A percentile compares a stretch with the other conserved stretches of the same genome.
Conservation (phyloP, 2,329 filamentous ascomycete genomes). For the Annulohypoxylon truncatum region DNA sequence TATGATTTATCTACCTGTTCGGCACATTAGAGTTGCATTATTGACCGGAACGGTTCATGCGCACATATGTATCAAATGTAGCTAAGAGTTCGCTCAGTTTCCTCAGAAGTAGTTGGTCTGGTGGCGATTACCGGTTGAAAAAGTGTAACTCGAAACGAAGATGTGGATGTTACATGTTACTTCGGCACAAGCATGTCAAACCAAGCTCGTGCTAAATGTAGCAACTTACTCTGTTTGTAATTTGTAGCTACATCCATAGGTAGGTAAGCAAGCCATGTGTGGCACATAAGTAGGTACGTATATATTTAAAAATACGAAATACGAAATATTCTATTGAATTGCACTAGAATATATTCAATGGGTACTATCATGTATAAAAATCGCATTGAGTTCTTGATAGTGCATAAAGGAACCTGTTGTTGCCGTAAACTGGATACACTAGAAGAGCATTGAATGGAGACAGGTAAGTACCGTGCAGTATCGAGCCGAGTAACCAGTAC, state of each 20-base stretch:
- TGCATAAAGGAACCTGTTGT: conserved; percentile 1
- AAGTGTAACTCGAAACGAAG: conserved; percentile 9
- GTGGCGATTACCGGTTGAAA: conserved; percentile 18
- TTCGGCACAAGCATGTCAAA: conserved; percentile 11
- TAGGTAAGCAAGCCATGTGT: neutral
- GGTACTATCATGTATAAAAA: neutral
- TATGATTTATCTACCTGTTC: conserved; percentile 21
- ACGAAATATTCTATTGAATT: neutral
- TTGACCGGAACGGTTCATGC: conserved; percentile 14
- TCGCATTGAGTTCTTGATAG: conserved; percentile 12
- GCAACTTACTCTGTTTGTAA: neutral
- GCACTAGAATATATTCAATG: neutral
- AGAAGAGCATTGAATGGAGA: neutral
- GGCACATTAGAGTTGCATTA: conserved; percentile 20
- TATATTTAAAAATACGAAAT: neutral
- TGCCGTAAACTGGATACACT: conserved; percentile 3
- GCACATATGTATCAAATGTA: neutral
- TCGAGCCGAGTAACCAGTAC: conserved; percentile 17
- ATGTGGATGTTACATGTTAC: conserved; percentile 14
- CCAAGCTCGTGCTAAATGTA: conserved; percentile 3
- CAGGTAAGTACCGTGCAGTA: neutral
- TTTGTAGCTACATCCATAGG: neutral
- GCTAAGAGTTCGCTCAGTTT: neutral
- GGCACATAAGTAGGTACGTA: neutral
- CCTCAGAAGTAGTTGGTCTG: neutral